Percentiles rank a stretch among this genome's conserved stretches.
These are phyloP conservation scores for Ceratocystis cubensis DNA, from an alignment of 2,329 filamentous ascomycete species.

Conservation along the genomic window DNA sequence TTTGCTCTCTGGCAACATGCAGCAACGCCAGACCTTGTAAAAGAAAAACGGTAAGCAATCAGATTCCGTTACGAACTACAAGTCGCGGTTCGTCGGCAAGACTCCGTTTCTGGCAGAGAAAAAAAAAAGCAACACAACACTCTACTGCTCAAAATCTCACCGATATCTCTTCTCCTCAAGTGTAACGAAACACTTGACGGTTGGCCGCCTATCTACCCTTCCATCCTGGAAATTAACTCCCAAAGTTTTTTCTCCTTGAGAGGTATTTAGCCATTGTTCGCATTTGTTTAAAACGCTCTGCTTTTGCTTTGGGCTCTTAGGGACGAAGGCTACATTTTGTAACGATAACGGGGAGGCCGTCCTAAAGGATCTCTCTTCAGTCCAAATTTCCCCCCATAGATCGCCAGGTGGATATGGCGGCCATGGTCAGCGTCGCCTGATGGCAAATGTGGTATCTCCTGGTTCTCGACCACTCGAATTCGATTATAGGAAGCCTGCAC, in stretches of 20 bases:
- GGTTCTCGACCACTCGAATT: conserved; percentile 54
- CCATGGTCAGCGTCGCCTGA: conserved; percentile 48
- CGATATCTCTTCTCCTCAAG: too few species aligned
- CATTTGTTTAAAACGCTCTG: conserved; percentile 58
- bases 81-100: conserved; percentile 9
- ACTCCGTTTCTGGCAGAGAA: too few species aligned
- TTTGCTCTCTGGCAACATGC: conserved; percentile 10
- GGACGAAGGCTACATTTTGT: conserved; percentile 33
- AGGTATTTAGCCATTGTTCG: conserved; percentile 53
- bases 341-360: conserved; percentile 34
- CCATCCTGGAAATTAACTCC: too few species aligned
- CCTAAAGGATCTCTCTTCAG: conserved; percentile 36
- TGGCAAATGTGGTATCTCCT: conserved; percentile 49
- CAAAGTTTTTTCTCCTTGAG: conserved; percentile 34
- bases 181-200: too few species aligned
- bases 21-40: not conserved
- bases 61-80: not conserved
- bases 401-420: conserved; percentile 57
- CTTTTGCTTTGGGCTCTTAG: conserved; percentile 43
- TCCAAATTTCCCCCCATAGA: conserved; percentile 48
- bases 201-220: conserved; percentile 34
- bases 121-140: too few species aligned
- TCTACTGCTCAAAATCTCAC: too few species aligned
- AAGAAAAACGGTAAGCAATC: not conserved
- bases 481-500: conserved; percentile 51